phyloP scores from a whole-genome alignment of 2,329 filamentous ascomycete species.

The Bipolaris oryzae region DNA sequence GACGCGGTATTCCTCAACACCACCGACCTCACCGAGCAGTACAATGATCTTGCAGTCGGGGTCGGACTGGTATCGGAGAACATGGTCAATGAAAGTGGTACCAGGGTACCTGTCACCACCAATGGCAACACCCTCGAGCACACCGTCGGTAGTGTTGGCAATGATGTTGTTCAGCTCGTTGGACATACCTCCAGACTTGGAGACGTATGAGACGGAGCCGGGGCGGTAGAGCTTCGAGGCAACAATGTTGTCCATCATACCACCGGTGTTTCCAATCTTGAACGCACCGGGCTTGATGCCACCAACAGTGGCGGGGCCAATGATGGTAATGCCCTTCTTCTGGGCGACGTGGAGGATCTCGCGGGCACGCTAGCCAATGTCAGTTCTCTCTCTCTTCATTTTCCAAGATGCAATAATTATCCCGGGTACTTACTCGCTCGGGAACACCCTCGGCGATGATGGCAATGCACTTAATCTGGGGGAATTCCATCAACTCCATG shows the following conservation, averaged over 20 bases:
- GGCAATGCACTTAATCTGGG: conserved; percentile 97
- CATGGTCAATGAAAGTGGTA: conserved; percentile 98
- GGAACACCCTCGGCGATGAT: conserved; percentile 99
- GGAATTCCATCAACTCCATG: conserved; percentile 96
- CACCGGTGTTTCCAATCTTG: conserved; percentile 99
- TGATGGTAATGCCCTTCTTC: conserved; percentile 99
- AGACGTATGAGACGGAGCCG: conserved; percentile 98
- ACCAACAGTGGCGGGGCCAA: conserved; percentile 96
- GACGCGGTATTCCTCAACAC: conserved; percentile 99
- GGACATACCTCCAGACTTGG: conserved; percentile 99
- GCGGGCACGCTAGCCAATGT: conserved; percentile 75
- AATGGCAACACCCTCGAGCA: conserved; percentile 98
- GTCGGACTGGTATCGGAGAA: conserved; percentile 94
- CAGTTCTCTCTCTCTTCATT: conserved; percentile 12
- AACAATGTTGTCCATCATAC: conserved; percentile 99
- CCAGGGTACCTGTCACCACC: conserved; percentile 98
- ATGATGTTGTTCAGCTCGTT: conserved; percentile 99
- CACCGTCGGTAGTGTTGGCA: conserved; percentile 92
- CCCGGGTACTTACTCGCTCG: conserved; percentile 74
- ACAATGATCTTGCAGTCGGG: conserved; percentile 97
- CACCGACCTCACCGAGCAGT: conserved; percentile 96
- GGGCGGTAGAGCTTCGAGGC: conserved; percentile 99
- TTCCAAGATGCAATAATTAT: not conserved
- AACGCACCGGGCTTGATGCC: conserved; percentile 99
- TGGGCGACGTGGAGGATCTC: conserved; percentile 96